phyloP scores from a whole-genome alignment of 352 stramenopile genomes.

The Phytophthora europaea region DNA sequence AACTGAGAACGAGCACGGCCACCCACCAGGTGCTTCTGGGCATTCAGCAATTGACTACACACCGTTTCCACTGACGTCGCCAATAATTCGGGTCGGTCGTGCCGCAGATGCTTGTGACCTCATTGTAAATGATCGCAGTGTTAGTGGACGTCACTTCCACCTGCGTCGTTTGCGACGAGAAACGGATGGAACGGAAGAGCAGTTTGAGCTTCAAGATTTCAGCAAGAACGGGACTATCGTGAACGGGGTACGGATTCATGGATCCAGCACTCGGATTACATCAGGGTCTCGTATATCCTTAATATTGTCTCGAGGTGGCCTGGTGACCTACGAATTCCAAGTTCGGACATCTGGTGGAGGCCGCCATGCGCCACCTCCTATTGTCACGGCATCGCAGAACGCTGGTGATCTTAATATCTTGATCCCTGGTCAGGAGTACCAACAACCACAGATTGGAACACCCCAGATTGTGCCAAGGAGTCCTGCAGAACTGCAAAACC shows the following conservation, averaged over 20 bases:
- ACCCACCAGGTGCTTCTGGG: conserved; percentile 12
- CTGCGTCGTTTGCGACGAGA: conserved; percentile 74
- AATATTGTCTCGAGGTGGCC: conserved; percentile 83
- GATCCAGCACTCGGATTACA: conserved; percentile 75
- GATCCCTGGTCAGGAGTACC: conserved; percentile 77
- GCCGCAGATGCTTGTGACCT: conserved; percentile 88
- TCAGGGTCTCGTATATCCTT: conserved; percentile 85
- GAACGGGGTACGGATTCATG: conserved; percentile 88
- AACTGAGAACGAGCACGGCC: conserved; percentile 68
- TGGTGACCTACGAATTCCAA: conserved; percentile 92
- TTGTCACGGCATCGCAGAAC: conserved; percentile 57
- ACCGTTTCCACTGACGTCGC: conserved; percentile 75
- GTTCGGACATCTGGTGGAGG: conserved; percentile 39
- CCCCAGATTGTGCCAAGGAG: conserved; percentile 59
- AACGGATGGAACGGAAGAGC: conserved; percentile 59
- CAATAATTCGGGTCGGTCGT: conserved; percentile 81
- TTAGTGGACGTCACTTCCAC: conserved; percentile 89
- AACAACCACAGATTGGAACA: conserved; percentile 58
- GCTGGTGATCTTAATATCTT: conserved; percentile 54
- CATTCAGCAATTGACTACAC: conserved; percentile 51
- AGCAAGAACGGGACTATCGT: conserved; percentile 93
- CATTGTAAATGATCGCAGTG: conserved; percentile 89
- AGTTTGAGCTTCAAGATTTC: conserved; percentile 89
- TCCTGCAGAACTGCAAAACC: conserved; percentile 87
- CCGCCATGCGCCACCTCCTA: conserved; percentile 54